Evolutionary conservation across 768 basidiomycete species (phyloP), one percentile per base, ranked within the genome.

Genomic region (Xerocomellus chrysenteron): DNA sequence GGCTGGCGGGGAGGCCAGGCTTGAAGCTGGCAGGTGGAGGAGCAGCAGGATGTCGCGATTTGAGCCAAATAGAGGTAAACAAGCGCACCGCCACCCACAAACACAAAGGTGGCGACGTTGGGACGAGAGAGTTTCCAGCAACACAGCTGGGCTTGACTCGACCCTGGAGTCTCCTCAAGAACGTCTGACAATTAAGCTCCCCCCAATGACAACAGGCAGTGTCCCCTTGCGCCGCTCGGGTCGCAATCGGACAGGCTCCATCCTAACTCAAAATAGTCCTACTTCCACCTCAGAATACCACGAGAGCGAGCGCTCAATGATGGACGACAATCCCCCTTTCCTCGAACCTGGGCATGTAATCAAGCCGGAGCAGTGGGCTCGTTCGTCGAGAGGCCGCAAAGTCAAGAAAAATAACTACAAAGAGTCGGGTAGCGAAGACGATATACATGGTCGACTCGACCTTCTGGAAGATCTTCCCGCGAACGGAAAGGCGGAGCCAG

Each of bases 381-480:
- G 50, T n/a, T 63, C 78, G 0, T 60, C 37, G 21, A 66, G 78
- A 32, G 82, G 84, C 16, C 72, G 83, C 33, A 77, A 53, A 26
- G 63, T 78, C 16, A 62, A 60, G 36, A 77, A 68, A 66, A 71
- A 60, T 39, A 67, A 59, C 7, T 83, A 83, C 65, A 69, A 66
- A 11, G 83, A 85, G 68, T 76, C 74, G 11, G 72, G 68, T 17
- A 75, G 74, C 51, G 81, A 82, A 30, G 76, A 77, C n/a, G 80
- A 76, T 24, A 7, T 51, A 7, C 60, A 47, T 0, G 64, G 69
- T 24, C 67, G 50, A 48, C 47, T 55, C 21, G 3, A 12, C 47
- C 44, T 46, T 48, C 52, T 55, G 9, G 61, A 50, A 14, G 54
- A 58, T 43, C 58, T 16, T 26, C 46, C 42, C n/a, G 43, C 59